Conservation (phyloP, 495 filamentous ascomycete genomes). For the Clohesyomyces aquaticus region DNA sequence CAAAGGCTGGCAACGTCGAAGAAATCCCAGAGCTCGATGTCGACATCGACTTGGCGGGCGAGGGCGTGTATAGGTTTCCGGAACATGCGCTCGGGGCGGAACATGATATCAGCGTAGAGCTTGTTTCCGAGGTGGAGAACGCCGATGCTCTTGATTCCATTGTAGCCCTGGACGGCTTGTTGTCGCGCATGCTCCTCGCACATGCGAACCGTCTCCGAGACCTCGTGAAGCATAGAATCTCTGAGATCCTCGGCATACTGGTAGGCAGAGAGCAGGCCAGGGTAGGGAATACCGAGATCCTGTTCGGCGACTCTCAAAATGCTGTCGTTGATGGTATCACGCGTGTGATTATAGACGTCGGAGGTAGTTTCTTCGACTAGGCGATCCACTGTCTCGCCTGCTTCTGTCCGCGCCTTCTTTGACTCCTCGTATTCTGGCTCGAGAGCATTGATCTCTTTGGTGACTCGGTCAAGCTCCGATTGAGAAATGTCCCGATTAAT, state of each 20-base stretch:
- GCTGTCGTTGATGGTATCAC: slow-evolving; percentile 67
- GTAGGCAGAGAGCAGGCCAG: slow-evolving; percentile 81
- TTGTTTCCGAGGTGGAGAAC: slow-evolving; percentile 85
- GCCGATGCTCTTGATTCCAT: slow-evolving; percentile 82
- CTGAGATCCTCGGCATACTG: slow-evolving; percentile 91
- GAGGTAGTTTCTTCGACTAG: slow-evolving; percentile 83
- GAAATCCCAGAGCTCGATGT: slow-evolving; percentile 90
- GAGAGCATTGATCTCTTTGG: slow-evolving; percentile 75
- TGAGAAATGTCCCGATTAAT: slow-evolving; percentile 89
- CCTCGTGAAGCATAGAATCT: slow-evolving; percentile 84
- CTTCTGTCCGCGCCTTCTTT: slow-evolving; percentile 77
- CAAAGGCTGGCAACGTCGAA: slow-evolving; percentile 81
- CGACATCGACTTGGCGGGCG: slow-evolving; percentile 80
- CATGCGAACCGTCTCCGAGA: slow-evolving; percentile 71
- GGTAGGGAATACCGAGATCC: slow-evolving; percentile 81
- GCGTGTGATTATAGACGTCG: slow-evolving; percentile 81
- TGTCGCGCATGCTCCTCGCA: slow-evolving; percentile 85
- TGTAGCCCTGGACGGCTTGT: slow-evolving; percentile 81
- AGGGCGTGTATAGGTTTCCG: slow-evolving; percentile 74
- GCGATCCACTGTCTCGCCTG: slow-evolving; percentile 77
- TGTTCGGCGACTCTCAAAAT: slow-evolving; percentile 76
- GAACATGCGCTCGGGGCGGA: slow-evolving; percentile 93
- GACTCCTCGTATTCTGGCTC: slow-evolving; percentile 84
- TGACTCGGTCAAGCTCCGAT: slow-evolving; percentile 82
- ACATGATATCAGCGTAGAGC: slow-evolving; percentile 73